Conservation (phyloP, 2,329 filamentous ascomycete species). For the Colletotrichum sansevieriae region DNA sequence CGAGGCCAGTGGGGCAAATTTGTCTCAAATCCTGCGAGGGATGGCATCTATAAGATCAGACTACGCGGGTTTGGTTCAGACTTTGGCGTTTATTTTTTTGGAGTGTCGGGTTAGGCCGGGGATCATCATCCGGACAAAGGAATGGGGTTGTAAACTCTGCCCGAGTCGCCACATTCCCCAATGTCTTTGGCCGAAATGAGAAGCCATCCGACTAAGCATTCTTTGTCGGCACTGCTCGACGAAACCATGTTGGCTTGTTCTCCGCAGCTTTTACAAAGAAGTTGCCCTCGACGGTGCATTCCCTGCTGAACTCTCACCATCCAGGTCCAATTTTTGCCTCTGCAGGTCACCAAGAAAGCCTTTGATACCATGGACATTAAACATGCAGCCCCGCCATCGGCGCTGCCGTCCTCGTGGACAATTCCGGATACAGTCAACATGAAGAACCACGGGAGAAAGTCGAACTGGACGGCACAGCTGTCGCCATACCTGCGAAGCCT, state of each 20-base stretch:
- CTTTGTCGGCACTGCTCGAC: conserved; percentile 35
- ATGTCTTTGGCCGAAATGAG: conserved; percentile 41
- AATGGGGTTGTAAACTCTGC: conserved; percentile 38
- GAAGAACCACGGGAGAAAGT: conserved; percentile 38
- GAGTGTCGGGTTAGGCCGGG: conserved; percentile 20
- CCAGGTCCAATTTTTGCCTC: neutral
- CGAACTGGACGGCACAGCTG: conserved; percentile 36
- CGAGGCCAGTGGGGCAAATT: conserved; percentile 28
- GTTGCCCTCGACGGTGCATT: conserved; percentile 37
- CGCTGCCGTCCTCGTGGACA: conserved; percentile 32
- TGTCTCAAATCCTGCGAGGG: conserved; percentile 37
- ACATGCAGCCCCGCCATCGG: conserved; percentile 29
- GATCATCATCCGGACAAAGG: conserved; percentile 41
- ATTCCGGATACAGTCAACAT: conserved; percentile 39
- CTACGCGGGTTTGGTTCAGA: conserved; percentile 37
- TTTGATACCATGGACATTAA: conserved; percentile 39
- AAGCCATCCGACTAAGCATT: conserved; percentile 33
- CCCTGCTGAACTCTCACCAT: conserved; percentile 29
- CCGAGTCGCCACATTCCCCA: conserved; percentile 37
- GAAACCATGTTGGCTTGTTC: conserved; percentile 36
- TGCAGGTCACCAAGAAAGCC: conserved; percentile 12
- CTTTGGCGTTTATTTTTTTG: conserved; percentile 28
- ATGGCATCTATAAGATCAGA: conserved; percentile 34
- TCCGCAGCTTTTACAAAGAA: conserved; percentile 39
- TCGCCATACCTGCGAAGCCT: conserved; percentile 33